Percentiles rank a stretch among this genome's conserved stretches.
phyloP scores from a whole-genome alignment of 352 stramenopile genomes.

The Phytophthora kernoviae region DNA sequence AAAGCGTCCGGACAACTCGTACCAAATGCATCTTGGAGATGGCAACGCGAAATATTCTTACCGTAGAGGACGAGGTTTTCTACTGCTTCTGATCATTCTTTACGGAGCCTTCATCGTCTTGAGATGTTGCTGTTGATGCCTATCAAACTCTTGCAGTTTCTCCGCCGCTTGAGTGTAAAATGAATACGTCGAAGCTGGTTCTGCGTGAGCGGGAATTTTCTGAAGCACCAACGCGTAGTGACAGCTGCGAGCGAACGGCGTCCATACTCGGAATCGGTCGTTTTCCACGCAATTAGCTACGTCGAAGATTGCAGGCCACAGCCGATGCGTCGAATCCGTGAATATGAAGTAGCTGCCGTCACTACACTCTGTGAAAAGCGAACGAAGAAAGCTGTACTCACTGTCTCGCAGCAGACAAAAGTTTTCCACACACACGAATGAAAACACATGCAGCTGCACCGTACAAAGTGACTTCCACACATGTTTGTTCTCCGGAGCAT shows the following conservation, averaged over 20 bases:
- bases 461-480: conserved; percentile 28
- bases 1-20: no score
- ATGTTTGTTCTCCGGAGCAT: conserved; percentile 39
- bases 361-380: conserved; percentile 43
- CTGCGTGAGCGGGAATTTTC: conserved; percentile 40
- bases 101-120: conserved; percentile 18
- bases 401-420: conserved; percentile 54
- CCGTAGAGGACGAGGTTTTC: no score
- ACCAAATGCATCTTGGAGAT: no score
- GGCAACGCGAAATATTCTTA: no score
- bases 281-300: conserved; percentile 35
- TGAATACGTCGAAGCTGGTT: conserved; percentile 31
- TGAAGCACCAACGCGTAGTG: conserved; percentile 71
- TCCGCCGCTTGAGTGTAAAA: conserved; percentile 49
- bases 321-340: conserved; percentile 71
- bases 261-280: conserved; percentile 56
- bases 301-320: conserved; percentile 65
- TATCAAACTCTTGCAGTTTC: conserved; percentile 54
- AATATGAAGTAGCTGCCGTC: conserved; percentile 63
- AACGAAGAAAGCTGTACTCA: conserved; percentile 56
- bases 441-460: conserved; percentile 66
- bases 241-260: conserved; percentile 57
- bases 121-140: conserved; percentile 55
- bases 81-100: no score
- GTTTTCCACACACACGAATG: conserved; percentile 79